A percentile compares a stretch with the other conserved stretches of the same genome.
Conservation (phyloP, 768 basidiomycete genomes). For the Mycena vulgaris region DNA sequence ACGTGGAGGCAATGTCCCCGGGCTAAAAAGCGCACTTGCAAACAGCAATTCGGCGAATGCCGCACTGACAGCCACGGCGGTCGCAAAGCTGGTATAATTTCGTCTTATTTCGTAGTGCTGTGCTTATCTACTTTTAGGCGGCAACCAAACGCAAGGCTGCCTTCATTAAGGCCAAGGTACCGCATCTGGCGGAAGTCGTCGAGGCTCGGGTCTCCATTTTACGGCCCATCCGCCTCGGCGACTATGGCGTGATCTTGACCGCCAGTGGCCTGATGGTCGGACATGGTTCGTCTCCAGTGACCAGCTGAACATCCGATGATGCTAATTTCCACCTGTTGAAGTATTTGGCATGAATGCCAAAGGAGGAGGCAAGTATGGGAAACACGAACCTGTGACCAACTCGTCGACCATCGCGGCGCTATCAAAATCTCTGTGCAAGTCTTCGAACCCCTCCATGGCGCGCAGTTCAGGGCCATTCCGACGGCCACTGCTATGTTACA, state of each 20-base stretch:
- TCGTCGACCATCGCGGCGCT: too few relatives aligned
- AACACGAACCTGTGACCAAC: too few relatives aligned
- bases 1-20: neutral
- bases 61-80: slow-evolving; percentile 22
- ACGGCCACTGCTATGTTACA: too few relatives aligned
- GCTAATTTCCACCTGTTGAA: too few relatives aligned
- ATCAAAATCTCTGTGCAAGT: too few relatives aligned
- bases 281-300: slow-evolving; percentile 4
- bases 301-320: too few relatives aligned
- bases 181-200: neutral
- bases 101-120: neutral
- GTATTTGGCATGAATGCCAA: too few relatives aligned
- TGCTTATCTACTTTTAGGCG: neutral
- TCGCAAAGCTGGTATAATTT: slow-evolving; percentile 5
- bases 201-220: neutral
- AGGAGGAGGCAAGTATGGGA: too few relatives aligned
- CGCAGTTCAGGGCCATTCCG: too few relatives aligned
- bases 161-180: slow-evolving; percentile 8
- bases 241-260: slow-evolving; percentile 17
- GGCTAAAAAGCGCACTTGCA: neutral
- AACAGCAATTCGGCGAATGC: slow-evolving; percentile 45
- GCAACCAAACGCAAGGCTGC: slow-evolving; percentile 2
- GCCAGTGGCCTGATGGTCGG: slow-evolving; percentile 14
- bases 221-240: slow-evolving; percentile 7
- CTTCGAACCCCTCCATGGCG: too few relatives aligned